Base-by-base conservation (phyloP, 495 filamentous ascomycete genomes). In the Neurospora tetraspora region DNA sequence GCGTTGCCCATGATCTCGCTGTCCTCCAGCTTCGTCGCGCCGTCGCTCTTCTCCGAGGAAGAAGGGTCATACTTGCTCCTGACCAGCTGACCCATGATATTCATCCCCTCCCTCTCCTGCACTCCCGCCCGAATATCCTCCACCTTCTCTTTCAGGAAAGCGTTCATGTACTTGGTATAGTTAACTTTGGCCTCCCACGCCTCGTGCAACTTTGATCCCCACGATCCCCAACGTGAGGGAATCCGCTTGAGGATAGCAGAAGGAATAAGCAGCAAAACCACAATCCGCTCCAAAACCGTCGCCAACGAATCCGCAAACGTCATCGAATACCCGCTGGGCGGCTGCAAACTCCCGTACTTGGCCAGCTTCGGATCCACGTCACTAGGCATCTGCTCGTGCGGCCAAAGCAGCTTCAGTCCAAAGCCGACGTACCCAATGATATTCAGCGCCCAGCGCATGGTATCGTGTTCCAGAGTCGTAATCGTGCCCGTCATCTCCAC, bases 351-450 rank as follows among this genome's bases (percentile, higher is more conserved):
- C 39, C 81, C 81, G 69, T 85, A 86, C 73, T 82, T 83, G 69
- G 75, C 80, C 78, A 78, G 76, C 71, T 74, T 82, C 37, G 76
- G 81, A 71, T 84, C 81, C 18, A 74, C 76, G 70, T 80, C 84
- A 39, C 78, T 76, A 16, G 81, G 78, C 70, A 79, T 73, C 39
- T 79, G 74, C 75, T 88, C 80, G 20, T 82, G 83, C 8, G 87
- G 86, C 88, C 89, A 91, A 20, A 85, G 72, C 40, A 91, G 81
- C 20, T 81, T 79, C 36, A 90, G 83, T 16, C 89, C 89, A 75
- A 93, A 92, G 0, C 89, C 90, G 68, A 89, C 89, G 71, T 87
- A 85, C 69, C 89, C 89, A 77, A 92, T 91, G 71, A 92, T 88
- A 74, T 92, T 88, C 36, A 93, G 82, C 53, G 86, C 87, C 74